Evolutionary conservation across 345 rosid genomes (phyloP), one percentile per base, ranked within the genome.

Genomic region (Gossypium longicalyx): DNA sequence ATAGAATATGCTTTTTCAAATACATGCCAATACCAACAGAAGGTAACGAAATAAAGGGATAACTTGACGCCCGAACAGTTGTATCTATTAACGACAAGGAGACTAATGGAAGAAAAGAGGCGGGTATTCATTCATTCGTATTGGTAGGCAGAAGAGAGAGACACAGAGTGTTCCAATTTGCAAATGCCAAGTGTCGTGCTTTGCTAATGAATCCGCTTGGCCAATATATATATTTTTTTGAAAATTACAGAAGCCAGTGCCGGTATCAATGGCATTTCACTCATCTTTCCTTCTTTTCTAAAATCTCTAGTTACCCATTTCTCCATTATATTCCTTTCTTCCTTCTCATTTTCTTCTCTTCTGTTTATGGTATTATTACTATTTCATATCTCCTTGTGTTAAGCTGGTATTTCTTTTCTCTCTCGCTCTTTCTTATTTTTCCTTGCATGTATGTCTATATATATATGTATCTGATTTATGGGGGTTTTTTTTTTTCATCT

Each of bases 231-330:
- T 29, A 0, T 29, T 0, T 34, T 34, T 34, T 34, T 34, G 22
- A 57, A 57, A 22, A 15, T 57, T 57, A 20, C 62, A 63, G 62
- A 62, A 53, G 64, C 22, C 51, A 48, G 7, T 52, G 20, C 27
- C 16, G 38, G 38, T 34, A 34, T 34, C 38, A 34, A 34, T 34
- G 38, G 38, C 38, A 34, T 34, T 34, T 34, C 38, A 34, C 38
- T 34, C 38, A 34, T 34, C 38, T 34, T 49, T 53, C 74, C 4
- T 53, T 41, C 2, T 67, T 48, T 38, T 34, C n/a, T 25, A 11
- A 62, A 74, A 45, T 62, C n/a, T 23, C 76, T n/a, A 2, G 0
- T 64, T 41, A 38, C 48, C 52, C 74, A n/a, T 71, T 56, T 19
- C 11, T 56, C 52, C n/a, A 64, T 63, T 45, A 15, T 45, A 0